Evolutionary conservation across 495 filamentous ascomycete species (phyloP).

Genomic region (Penicillium goetzii): DNA sequence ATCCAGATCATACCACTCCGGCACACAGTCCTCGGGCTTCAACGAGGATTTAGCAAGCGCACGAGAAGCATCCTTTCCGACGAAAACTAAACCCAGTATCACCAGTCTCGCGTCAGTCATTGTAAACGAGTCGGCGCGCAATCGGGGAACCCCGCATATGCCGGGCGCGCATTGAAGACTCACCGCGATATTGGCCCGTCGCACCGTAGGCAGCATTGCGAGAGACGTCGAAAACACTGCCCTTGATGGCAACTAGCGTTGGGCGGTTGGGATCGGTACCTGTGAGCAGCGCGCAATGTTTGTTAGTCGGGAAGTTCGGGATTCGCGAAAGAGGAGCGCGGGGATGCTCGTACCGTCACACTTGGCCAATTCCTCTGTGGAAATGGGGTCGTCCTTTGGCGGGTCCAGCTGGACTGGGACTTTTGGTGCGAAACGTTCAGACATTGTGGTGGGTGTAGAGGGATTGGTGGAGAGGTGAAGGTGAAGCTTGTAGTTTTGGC

Average conservation of each 20-base stretch:
- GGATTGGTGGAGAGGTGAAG: constrained; percentile 3
- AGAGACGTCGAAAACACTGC: constrained; percentile 90
- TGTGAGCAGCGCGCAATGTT: constrained; percentile 24
- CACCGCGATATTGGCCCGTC: constrained; percentile 84
- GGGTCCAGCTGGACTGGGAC: constrained; percentile 77
- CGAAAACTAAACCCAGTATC: constrained; percentile 68
- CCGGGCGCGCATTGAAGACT: constrained; percentile 20
- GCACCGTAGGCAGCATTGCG: constrained; percentile 83
- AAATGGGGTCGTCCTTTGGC: constrained; percentile 87
- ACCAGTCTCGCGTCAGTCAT: constrained; percentile 22
- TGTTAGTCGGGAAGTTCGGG: not conserved
- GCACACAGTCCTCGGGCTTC: constrained; percentile 78
- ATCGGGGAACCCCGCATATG: not conserved
- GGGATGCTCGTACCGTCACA: constrained; percentile 68
- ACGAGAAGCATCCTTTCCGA: constrained; percentile 90
- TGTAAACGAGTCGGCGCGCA: not conserved
- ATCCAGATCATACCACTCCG: constrained; percentile 82
- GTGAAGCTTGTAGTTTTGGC: constrained; percentile 9
- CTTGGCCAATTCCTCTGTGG: constrained; percentile 70
- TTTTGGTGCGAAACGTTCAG: constrained; percentile 80
- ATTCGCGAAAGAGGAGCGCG: not conserved
- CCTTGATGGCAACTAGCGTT: constrained; percentile 94
- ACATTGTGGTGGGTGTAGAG: constrained; percentile 33
- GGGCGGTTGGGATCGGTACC: constrained; percentile 67
- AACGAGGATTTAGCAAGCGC: constrained; percentile 85